These are phyloP conservation scores for Fusarium sp. DNA, from an alignment of 2,329 filamentous ascomycete species.

Conservation along the genomic window DNA sequence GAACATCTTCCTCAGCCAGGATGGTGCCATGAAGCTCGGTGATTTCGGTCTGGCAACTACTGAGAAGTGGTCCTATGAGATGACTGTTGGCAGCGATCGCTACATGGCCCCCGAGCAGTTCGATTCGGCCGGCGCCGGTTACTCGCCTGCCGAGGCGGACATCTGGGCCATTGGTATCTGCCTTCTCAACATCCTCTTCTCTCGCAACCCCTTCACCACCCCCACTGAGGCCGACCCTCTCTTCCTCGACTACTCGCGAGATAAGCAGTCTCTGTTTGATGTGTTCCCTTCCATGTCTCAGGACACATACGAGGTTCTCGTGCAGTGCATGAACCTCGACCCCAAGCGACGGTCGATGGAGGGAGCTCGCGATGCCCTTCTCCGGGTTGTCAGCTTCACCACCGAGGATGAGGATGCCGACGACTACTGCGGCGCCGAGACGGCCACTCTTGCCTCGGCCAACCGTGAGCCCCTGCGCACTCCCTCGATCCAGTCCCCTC, in stretches of 20 bases:
- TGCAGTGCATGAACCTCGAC: conserved; percentile 90
- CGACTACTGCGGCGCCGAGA: conserved; percentile 90
- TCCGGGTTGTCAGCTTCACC: conserved; percentile 88
- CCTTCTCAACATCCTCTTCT: conserved; percentile 95
- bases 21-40: conserved; percentile 93
- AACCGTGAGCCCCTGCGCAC: conserved; percentile 96
- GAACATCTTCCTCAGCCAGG: conserved; percentile 93
- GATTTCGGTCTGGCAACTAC: conserved; percentile 95
- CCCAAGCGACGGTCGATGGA: conserved; percentile 86
- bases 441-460: conserved; percentile 80
- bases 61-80: conserved; percentile 90
- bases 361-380: conserved; percentile 80
- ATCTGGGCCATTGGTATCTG: conserved; percentile 98
- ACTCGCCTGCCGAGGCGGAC: conserved; percentile 92
- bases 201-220: conserved; percentile 93
- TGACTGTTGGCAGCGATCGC: conserved; percentile 94
- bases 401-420: conserved; percentile 91
- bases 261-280: conserved; percentile 96
- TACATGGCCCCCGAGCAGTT: conserved; percentile 99
- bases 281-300: conserved; percentile 99
- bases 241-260: conserved; percentile 91
- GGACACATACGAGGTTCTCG: conserved; percentile 94
- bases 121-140: conserved; percentile 86
- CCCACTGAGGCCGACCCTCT: conserved; percentile 91
- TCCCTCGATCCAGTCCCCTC: conserved; percentile 90